Conservation (phyloP, 23 red algal species). For the Chondrus crispus region DNA sequence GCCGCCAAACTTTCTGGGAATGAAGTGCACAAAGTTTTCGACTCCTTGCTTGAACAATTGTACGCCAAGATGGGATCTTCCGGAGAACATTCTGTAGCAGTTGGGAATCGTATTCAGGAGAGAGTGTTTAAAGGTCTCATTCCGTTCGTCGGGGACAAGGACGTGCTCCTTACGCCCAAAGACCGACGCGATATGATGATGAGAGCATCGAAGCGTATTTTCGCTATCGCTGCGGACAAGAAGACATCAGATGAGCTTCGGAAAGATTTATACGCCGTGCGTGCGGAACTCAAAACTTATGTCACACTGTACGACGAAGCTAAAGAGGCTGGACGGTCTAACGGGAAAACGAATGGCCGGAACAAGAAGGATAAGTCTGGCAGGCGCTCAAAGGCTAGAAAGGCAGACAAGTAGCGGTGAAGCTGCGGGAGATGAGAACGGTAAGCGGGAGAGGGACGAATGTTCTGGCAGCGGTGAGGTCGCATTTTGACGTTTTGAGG, state of each 20-base stretch:
- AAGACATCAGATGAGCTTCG: slow-evolving; percentile 28
- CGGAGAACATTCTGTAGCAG: background rate
- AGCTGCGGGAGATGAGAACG: too few species aligned
- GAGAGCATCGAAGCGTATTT: slow-evolving; percentile 34
- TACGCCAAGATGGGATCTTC: slow-evolving; percentile 1
- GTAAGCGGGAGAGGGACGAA: too few species aligned
- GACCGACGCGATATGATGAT: slow-evolving; percentile 30
- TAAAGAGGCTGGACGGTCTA: too few species aligned
- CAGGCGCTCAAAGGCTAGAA: too few species aligned
- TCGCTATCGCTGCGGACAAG: slow-evolving; percentile 50
- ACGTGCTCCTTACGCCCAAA: slow-evolving; percentile 10
- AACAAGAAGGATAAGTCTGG: too few species aligned
- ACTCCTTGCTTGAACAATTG: background rate
- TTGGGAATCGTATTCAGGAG: slow-evolving; percentile 19
- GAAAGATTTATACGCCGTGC: slow-evolving; percentile 33
- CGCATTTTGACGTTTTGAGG: too few species aligned
- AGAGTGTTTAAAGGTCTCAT: slow-evolving; percentile 11
- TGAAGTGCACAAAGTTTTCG: slow-evolving; percentile 33
- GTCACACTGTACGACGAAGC: background rate
- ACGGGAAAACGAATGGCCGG: too few species aligned
- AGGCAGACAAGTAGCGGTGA: too few species aligned
- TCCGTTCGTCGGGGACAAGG: background rate
- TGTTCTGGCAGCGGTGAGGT: too few species aligned
- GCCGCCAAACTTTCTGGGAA: background rate
- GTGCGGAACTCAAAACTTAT: slow-evolving; percentile 12